Evolutionary conservation across 805 yeast genomes (phyloP).

Genomic region (Isabelozyma heimii): DNA sequence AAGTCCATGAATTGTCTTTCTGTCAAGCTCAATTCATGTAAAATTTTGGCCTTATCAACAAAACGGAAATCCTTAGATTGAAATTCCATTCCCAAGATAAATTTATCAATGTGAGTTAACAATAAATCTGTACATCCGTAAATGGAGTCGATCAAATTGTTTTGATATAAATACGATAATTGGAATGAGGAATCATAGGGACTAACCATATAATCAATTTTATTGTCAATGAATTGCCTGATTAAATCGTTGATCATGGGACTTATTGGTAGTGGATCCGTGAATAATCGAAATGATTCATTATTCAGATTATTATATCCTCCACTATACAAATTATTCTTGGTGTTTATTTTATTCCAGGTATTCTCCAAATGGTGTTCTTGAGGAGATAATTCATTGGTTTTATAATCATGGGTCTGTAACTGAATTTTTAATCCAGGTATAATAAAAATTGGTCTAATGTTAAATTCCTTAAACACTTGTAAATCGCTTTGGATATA

Average conservation of each 20-base stretch:
- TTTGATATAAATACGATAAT: constrained; percentile 64
- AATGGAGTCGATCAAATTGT: constrained; percentile 63
- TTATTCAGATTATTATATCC: constrained; percentile 18
- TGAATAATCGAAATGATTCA: constrained; percentile 52
- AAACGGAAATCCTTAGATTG: constrained; percentile 63
- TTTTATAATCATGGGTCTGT: constrained; percentile 27
- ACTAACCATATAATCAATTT: constrained; percentile 67
- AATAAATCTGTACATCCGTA: constrained; percentile 84
- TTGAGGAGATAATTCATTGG: constrained; percentile 34
- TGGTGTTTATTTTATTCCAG: constrained; percentile 36
- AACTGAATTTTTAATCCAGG: constrained; percentile 57
- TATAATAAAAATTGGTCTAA: constrained; percentile 80
- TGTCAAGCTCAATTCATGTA: constrained; percentile 58
- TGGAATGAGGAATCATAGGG: constrained; percentile 84
- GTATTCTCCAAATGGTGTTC: constrained; percentile 39
- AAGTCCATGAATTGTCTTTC: constrained; percentile 72
- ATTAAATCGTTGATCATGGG: constrained; percentile 57
- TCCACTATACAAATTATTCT: constrained; percentile 13
- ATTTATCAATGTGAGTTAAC: constrained; percentile 61
- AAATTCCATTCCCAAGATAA: constrained; percentile 71
- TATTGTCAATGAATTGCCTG: constrained; percentile 51
- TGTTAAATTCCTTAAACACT: constrained; percentile 54
- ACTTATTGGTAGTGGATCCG: constrained; percentile 48
- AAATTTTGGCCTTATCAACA: constrained; percentile 55
- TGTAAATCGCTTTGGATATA: constrained; percentile 62